Percentiles rank a stretch among this genome's conserved stretches.
phyloP scores from a whole-genome alignment of 2,329 filamentous ascomycete genomes.

The Alternaria gaisen region DNA sequence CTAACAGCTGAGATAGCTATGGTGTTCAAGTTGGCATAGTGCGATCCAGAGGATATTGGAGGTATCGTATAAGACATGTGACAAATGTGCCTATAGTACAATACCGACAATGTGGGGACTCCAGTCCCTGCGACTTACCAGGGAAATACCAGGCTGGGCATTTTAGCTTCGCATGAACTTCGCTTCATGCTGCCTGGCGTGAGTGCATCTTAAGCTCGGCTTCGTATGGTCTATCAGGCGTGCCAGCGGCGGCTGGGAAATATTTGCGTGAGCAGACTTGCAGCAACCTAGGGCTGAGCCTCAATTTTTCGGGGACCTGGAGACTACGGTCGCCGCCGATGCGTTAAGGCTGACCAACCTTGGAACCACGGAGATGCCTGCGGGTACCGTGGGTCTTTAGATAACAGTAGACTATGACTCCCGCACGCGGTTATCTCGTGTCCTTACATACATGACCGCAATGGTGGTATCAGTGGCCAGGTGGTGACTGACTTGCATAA shows the following conservation, averaged over 20 bases:
- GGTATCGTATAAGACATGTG: conserved; percentile 4
- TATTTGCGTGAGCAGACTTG: background rate
- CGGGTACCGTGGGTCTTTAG: background rate
- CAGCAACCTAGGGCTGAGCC: conserved; percentile 3
- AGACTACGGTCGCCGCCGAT: conserved; percentile 1
- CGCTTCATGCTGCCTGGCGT: background rate
- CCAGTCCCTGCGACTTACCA: conserved; percentile 1
- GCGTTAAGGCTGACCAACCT: background rate
- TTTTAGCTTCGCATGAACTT: conserved; percentile 6
- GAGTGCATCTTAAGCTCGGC: background rate
- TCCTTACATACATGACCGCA: background rate
- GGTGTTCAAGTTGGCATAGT: background rate
- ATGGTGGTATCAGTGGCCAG: background rate
- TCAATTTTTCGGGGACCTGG: background rate
- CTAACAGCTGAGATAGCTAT: background rate
- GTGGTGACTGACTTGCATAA: conserved; percentile 3
- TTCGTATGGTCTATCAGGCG: background rate
- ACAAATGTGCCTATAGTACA: conserved; percentile 2
- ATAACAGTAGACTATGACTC: background rate
- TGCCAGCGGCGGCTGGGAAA: background rate
- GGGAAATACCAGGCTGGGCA: background rate
- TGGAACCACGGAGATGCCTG: background rate
- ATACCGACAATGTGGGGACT: conserved; percentile 4
- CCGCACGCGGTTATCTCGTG: background rate
- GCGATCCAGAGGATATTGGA: background rate